Base-by-base conservation (phyloP, 2,329 filamentous ascomycete genomes). In the Sporothrix globosa region DNA sequence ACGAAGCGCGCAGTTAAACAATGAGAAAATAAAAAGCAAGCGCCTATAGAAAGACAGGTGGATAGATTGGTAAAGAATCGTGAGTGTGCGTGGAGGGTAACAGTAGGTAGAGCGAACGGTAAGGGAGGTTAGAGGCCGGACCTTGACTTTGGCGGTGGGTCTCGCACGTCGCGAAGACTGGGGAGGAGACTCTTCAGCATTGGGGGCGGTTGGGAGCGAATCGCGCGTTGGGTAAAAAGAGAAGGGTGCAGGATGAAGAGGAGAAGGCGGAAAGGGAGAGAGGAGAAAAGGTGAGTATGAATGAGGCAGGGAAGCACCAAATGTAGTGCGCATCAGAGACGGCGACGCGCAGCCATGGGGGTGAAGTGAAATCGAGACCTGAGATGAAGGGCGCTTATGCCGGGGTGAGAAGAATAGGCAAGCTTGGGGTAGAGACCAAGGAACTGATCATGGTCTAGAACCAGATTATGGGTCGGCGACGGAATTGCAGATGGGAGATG, bases 61-160 rank as follows among this genome's bases (percentile, higher is more conserved):
- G 46, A 54, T 34, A 58, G 39, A 52, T 34, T 34, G 34, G 19
- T 17, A 19, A 21, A 46, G 9, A 9, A 56, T 46, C n/a, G 11
- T 14, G 52, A 50, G 50, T 39, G 58, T 44, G 19, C 44, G 53
- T 46, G 24, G 48, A 56, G 67, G 39, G 69, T 17, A 54, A 53
- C 48, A 58, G 24, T 27, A 58, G 27, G 44, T 27, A 58, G 4
- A 53, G 48, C 19, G 41, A 24, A 61, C 65, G 52, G 41, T 39
- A 69, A 30, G 65, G 19, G 56, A 24, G 39, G 44, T 24, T 67
- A 67, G 58, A 41, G 69, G 48, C n/a, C 73, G 70, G 73, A 77
- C 76, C 76, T 77, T 76, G 74, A 73, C 73, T 76, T 76, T 66
- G 75, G 71, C 69, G 75, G 71, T 70, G 72, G 63, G 65, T 77